phyloP scores from a whole-genome alignment of 140 eudicot genomes.

The Ambrosia hybrid region DNA sequence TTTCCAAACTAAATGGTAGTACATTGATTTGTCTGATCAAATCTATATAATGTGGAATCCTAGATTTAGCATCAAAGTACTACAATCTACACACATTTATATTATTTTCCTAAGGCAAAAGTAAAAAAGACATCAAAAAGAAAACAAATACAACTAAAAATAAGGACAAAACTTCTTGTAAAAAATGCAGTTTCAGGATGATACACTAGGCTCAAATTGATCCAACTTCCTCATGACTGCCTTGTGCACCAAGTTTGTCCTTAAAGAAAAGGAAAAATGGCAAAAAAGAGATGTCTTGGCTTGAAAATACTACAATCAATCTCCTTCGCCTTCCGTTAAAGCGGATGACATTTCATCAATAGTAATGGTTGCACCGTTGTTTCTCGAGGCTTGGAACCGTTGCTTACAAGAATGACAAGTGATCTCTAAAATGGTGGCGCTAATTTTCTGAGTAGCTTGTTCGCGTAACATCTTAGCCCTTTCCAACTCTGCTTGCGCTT shows the following conservation, averaged over 20 bases:
- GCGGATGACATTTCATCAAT: constrained; percentile 51
- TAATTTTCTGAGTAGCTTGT: constrained; percentile 58
- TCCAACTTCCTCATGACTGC: no score
- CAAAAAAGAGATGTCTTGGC: neutral
- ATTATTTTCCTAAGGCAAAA: constrained; percentile 13
- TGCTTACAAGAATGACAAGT: constrained; percentile 82
- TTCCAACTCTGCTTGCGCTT: constrained; percentile 75
- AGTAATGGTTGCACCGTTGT: constrained; percentile 16
- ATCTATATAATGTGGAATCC: constrained; percentile 22
- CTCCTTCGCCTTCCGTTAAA: constrained; percentile 55
- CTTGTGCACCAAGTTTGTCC: no score
- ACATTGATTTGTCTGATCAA: constrained; percentile 8
- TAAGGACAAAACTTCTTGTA: neutral
- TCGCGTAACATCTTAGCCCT: constrained; percentile 57
- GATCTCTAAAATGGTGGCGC: constrained; percentile 53
- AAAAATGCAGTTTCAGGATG: no score
- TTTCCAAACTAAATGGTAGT: constrained; percentile 18
- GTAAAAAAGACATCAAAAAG: neutral
- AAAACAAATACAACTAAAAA: constrained; percentile 29
- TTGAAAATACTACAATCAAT: constrained; percentile 18
- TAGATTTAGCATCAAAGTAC: constrained; percentile 18
- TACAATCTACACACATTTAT: constrained; percentile 31
- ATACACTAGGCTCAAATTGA: no score
- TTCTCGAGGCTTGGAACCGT: constrained; percentile 41
- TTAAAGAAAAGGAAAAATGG: neutral